These are phyloP conservation scores for Tylopilus balloui DNA, from an alignment of 768 basidiomycete genomes.

Conservation along the genomic window DNA sequence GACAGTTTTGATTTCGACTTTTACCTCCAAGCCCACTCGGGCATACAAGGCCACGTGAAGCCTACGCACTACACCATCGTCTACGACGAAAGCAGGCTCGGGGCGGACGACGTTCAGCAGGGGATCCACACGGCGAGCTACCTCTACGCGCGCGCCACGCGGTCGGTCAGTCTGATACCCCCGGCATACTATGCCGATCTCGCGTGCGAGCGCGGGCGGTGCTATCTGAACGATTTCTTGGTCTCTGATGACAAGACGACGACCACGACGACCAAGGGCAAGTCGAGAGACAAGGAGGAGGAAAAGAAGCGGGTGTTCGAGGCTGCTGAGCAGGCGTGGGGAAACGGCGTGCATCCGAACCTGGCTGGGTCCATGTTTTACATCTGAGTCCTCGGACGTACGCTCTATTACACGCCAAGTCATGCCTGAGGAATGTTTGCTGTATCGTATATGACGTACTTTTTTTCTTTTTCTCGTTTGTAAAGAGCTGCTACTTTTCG, in stretches of 20 bases:
- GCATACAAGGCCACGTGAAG: conserved; percentile 65
- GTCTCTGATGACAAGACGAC: conserved; percentile 49
- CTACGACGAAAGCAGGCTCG: conserved; percentile 70
- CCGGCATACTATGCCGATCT: conserved; percentile 80
- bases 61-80: conserved; percentile 78
- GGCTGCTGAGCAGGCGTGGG: conserved; percentile 39
- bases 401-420: neutral
- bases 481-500: neutral
- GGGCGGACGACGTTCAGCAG: conserved; percentile 68
- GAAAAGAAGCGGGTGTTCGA: conserved; percentile 21
- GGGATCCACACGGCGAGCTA: conserved; percentile 68
- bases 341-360: conserved; percentile 51
- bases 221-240: conserved; percentile 71
- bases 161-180: conserved; percentile 77
- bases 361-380: conserved; percentile 72
- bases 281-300: conserved; percentile 28
- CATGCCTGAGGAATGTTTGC: neutral
- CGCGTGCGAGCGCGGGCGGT: conserved; percentile 76
- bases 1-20: conserved; percentile 60
- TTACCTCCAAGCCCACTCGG: conserved; percentile 70
- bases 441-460: neutral
- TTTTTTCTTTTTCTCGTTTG: neutral
- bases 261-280: conserved; percentile 31
- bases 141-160: conserved; percentile 77
- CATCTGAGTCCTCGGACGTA: conserved; percentile 37